These are phyloP conservation scores for Artemisia annua DNA, from an alignment of 129 eudicot genomes.

Conservation along the genomic window DNA sequence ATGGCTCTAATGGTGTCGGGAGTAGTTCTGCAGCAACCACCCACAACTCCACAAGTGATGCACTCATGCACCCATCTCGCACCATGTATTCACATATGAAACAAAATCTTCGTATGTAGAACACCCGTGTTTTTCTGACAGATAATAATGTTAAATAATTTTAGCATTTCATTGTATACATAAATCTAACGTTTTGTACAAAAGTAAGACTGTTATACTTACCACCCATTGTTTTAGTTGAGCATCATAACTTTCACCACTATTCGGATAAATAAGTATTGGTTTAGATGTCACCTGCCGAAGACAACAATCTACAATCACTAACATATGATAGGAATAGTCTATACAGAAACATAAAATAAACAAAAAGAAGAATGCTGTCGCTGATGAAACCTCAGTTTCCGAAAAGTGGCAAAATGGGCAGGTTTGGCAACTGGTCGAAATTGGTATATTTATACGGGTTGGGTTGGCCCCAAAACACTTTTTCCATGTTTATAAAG, in stretches of 20 bases:
- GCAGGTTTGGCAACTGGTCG: too few species aligned
- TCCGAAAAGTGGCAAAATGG: too few species aligned
- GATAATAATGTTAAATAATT: not conserved
- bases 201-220: not conserved
- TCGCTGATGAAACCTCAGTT: too few species aligned
- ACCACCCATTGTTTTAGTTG: conserved; percentile 80
- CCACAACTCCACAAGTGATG: conserved; percentile 74
- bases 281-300: conserved; percentile 73
- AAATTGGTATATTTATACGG: too few species aligned
- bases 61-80: conserved; percentile 87
- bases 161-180: too few species aligned
- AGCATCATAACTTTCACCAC: conserved; percentile 78
- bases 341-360: too few species aligned
- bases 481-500: too few species aligned
- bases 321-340: not conserved
- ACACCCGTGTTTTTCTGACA: conserved; percentile 77
- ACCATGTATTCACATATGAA: conserved; percentile 75
- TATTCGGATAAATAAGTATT: conserved; percentile 76
- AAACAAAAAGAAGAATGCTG: too few species aligned
- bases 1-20: conserved; percentile 75
- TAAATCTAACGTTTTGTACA: not conserved
- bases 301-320: conserved; percentile 15
- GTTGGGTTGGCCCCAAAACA: too few species aligned
- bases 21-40: conserved; percentile 85
- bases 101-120: conserved; percentile 81